Base-by-base conservation (phyloP, 805 yeast species). In the Phaffomyces opuntiae region DNA sequence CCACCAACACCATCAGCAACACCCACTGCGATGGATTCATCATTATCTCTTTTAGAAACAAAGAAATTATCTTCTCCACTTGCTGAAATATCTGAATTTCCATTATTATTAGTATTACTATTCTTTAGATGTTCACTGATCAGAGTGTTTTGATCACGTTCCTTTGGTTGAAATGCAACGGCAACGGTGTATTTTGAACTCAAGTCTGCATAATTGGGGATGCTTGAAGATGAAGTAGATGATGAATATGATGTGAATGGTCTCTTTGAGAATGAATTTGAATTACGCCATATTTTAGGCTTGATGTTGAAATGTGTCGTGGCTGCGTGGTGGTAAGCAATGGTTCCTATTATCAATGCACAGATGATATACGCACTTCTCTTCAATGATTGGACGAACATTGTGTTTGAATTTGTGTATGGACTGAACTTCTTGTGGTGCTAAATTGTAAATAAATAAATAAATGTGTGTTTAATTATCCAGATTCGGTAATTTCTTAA, bases 1-100 rank as follows among this genome's bases (percentile, higher is more conserved):
- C 98, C 98, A 14, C 98, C 98, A 5, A 93, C 98, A 13, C 99
- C 99, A 66, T 91, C 99, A 7, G 96, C 84, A 4, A 86, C 93
- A 21, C 91, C 95, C n/a, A 81, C 72, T 5, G 83, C 77, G 0
- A 82, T 50, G 1, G 54, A 50, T 5, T 52, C 46, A 27, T 66
- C 44, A 16, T 66, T 14, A 21, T 29, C 38, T 37, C 31, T 46
- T 21, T 63, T 63, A 9, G 78, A 71, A 26, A 81, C 69, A 47
- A 85, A 78, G 54, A 72, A 80, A 58, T 82, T 85, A 58, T 86
- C 95, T 58, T 86, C 95, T 5, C 95, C 95, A 3, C 87, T 74
- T 6, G 86, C 80, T 7, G 89, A 83, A 9, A 33, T 26, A 5
- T 70, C 68, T 9, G 67, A 46, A 26, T 56, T 56, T 56, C 63